These are phyloP conservation scores for Capsella bursapastoris DNA, from an alignment of 345 rosid genomes.

Conservation along the genomic window DNA sequence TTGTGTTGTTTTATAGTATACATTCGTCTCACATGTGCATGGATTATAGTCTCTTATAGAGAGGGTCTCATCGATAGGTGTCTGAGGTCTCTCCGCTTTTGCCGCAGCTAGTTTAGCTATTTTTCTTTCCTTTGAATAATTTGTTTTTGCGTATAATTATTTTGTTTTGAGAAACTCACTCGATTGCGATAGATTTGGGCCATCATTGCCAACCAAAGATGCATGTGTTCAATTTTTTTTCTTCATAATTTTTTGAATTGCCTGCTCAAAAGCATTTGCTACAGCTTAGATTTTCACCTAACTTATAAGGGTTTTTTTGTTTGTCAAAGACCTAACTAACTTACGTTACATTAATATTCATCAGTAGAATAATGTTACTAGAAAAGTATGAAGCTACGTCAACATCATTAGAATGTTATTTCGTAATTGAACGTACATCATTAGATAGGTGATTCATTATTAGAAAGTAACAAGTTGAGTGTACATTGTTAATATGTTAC, in stretches of 20 bases:
- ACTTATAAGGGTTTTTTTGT: background rate
- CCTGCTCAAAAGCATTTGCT: conserved; percentile 5
- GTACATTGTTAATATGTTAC: background rate
- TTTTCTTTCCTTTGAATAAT: conserved; percentile 16
- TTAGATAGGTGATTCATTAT: background rate
- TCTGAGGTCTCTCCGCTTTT: conserved; percentile 31
- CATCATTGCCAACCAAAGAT: conserved; percentile 39
- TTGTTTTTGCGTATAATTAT: conserved; percentile 21
- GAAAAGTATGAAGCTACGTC: background rate
- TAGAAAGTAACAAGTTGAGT: background rate
- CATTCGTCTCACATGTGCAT: conserved; percentile 21
- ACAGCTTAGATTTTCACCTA: conserved; percentile 18
- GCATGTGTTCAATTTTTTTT: conserved; percentile 34
- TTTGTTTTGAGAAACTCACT: conserved; percentile 20
- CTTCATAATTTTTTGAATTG: conserved; percentile 13
- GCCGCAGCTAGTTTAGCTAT: conserved; percentile 35
- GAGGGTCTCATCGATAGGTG: conserved; percentile 4
- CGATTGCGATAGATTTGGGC: conserved; percentile 40
- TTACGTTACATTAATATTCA: too few species aligned
- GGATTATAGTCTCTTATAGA: background rate
- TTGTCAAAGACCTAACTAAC: too few species aligned
- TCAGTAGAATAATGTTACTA: background rate
- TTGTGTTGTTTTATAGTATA: background rate
- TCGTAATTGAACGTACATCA: background rate
- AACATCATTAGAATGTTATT: background rate